Percentiles rank a stretch among this genome's conserved stretches.
phyloP scores from a whole-genome alignment of 768 basidiomycete genomes.

The Psilocybe azurescens region DNA sequence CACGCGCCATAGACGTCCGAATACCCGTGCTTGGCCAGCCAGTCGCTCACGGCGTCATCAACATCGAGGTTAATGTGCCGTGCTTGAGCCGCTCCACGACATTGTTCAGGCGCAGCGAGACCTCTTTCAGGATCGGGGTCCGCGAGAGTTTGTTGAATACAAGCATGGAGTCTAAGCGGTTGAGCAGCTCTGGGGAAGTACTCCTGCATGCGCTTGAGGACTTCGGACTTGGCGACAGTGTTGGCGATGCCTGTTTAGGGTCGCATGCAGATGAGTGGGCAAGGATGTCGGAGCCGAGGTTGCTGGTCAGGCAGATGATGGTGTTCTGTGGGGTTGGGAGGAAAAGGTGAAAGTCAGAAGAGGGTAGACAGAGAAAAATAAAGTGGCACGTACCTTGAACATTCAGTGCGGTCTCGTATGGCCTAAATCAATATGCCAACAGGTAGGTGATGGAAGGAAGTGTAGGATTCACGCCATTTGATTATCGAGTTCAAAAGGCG shows the following conservation, averaged over 20 bases:
- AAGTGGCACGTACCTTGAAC: too few relatives aligned
- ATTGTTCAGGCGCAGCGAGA: constrained; percentile 78
- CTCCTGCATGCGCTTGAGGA: constrained; percentile 75
- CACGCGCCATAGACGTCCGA: constrained; percentile 18
- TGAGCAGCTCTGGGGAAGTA: constrained; percentile 52
- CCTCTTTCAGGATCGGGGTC: constrained; percentile 74
- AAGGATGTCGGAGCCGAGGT: too few relatives aligned
- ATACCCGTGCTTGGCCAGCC: constrained; percentile 50
- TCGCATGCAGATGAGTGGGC: too few relatives aligned
- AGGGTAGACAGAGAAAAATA: constrained; percentile 32
- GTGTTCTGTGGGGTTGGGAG: too few relatives aligned
- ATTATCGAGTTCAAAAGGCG: too few relatives aligned
- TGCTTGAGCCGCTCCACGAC: constrained; percentile 68
- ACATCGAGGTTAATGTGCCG: constrained; percentile 76
- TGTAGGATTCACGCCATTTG: too few relatives aligned
- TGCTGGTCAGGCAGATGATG: too few relatives aligned
- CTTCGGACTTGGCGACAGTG: constrained; percentile 61
- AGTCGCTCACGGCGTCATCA: constrained; percentile 60
- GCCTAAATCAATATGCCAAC: too few relatives aligned
- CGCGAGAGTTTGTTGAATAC: constrained; percentile 93
- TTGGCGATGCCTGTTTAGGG: constrained; percentile 68
- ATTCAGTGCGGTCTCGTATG: too few relatives aligned
- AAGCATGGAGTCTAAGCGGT: constrained; percentile 24
- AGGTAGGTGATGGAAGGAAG: too few relatives aligned
- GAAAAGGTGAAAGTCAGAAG: constrained; percentile 34